Conservation (phyloP, 768 basidiomycete species). For the Boletus vermiculosoides region DNA sequence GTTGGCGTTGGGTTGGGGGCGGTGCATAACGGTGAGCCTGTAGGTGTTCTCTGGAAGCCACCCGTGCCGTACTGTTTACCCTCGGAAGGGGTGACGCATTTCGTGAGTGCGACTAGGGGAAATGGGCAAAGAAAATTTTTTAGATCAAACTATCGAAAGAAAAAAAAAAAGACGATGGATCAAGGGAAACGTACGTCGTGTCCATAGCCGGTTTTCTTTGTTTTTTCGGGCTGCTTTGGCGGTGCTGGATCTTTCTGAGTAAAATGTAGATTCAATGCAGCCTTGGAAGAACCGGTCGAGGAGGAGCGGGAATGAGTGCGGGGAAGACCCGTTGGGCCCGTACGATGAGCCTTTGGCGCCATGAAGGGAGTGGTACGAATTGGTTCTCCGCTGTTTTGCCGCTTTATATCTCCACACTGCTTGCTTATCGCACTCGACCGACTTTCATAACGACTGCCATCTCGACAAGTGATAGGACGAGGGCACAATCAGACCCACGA, state of each 20-base stretch:
- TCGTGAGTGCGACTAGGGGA: conserved; percentile 21
- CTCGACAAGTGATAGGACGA: not conserved
- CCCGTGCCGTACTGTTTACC: conserved; percentile 29
- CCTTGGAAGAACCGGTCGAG: conserved; percentile 53
- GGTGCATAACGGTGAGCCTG: conserved; percentile 35
- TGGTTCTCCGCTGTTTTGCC: conserved; percentile 30
- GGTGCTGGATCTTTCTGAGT: conserved; percentile 59
- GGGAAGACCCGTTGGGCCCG: conserved; percentile 43
- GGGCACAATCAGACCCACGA: not conserved
- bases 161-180: conserved; percentile 5
- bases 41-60: conserved; percentile 31
- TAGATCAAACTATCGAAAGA: conserved; percentile 15
- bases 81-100: conserved; percentile 26
- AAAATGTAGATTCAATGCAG: conserved; percentile 60
- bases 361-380: conserved; percentile 34
- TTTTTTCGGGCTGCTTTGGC: conserved; percentile 48
- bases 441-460: not conserved
- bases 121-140: not conserved
- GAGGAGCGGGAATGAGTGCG: conserved; percentile 65
- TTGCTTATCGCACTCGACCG: conserved; percentile 15
- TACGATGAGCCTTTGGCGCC: conserved; percentile 52
- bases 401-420: conserved; percentile 19
- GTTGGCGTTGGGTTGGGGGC: conserved; percentile 29
- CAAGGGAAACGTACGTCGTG: conserved; percentile 44
- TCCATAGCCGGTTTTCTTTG: conserved; percentile 44